Evolutionary conservation across 441 rosid species (phyloP).

Genomic region (Daphne laureola): DNA sequence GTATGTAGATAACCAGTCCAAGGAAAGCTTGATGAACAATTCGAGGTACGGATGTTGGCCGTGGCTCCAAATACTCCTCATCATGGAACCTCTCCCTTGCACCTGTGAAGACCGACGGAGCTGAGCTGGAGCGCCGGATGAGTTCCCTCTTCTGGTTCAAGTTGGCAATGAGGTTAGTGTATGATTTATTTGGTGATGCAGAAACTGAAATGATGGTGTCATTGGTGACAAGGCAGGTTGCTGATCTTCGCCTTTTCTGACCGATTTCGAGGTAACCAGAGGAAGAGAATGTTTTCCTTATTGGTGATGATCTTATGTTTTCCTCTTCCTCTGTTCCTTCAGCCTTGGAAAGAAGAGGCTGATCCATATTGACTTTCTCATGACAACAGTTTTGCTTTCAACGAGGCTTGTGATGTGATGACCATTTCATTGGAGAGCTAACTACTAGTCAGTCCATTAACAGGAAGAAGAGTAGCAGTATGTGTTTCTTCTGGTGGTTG

Average conservation of each 20-base stretch:
- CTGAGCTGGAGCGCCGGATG: slow-evolving; percentile 40
- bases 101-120: slow-evolving; percentile 47
- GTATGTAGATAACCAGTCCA: slow-evolving; percentile 31
- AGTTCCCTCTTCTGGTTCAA: slow-evolving; percentile 30
- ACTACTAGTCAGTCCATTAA: slow-evolving; percentile 19
- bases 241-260: slow-evolving; percentile 24
- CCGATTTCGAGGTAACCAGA: slow-evolving; percentile 23
- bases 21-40: slow-evolving; percentile 52
- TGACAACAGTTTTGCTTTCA: neutral
- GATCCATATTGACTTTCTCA: slow-evolving; percentile 29
- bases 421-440: neutral
- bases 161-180: slow-evolving; percentile 33
- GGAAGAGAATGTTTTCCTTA: slow-evolving; percentile 14
- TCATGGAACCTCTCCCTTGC: slow-evolving; percentile 20
- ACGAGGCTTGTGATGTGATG: neutral
- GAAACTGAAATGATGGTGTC: slow-evolving; percentile 28
- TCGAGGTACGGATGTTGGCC: slow-evolving; percentile 25
- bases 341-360: slow-evolving; percentile 28
- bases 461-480: neutral
- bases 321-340: slow-evolving; percentile 15
- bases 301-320: slow-evolving; percentile 10
- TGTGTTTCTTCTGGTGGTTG: slow-evolving; percentile 10
- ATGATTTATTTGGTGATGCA: slow-evolving; percentile 26
- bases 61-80: slow-evolving; percentile 18
- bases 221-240: slow-evolving; percentile 20